These are phyloP conservation scores for Cyberlindnera sargentensis DNA, from an alignment of 805 yeast species.

Conservation along the genomic window DNA sequence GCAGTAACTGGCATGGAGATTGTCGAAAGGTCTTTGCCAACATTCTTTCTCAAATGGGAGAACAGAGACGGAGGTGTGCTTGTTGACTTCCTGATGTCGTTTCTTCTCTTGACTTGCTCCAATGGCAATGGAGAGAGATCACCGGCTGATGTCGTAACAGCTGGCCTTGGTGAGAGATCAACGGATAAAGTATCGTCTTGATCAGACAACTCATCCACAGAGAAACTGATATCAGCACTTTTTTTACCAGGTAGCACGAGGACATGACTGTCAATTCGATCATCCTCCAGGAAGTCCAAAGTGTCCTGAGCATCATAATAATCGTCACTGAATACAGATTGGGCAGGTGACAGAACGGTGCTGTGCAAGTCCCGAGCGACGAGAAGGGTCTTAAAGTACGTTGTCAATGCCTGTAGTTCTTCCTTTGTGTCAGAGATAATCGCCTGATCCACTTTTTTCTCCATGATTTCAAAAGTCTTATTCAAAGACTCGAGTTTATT, in stretches of 20 bases:
- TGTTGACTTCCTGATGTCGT: constrained; percentile 48
- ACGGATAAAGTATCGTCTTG: constrained; percentile 14
- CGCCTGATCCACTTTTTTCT: not conserved
- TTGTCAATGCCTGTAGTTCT: constrained; percentile 4
- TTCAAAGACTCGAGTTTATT: too few relatives aligned
- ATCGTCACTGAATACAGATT: constrained; percentile 37
- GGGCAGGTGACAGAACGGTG: constrained; percentile 11
- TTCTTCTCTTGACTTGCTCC: constrained; percentile 39
- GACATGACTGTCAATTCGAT: constrained; percentile 14
- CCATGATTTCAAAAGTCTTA: too few relatives aligned
- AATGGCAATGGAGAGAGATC: constrained; percentile 67
- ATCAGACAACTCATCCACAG: constrained; percentile 22
- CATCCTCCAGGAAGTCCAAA: constrained; percentile 31
- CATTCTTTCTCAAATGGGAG: constrained; percentile 76
- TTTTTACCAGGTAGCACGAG: constrained; percentile 15
- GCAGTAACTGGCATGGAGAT: constrained; percentile 91
- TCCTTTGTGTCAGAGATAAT: not conserved
- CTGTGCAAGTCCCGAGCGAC: constrained; percentile 1
- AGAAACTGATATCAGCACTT: constrained; percentile 3
- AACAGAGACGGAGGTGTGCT: constrained; percentile 78
- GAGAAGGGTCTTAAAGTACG: constrained; percentile 8
- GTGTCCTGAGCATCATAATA: constrained; percentile 55
- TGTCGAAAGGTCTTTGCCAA: constrained; percentile 82
- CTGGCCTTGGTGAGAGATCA: constrained; percentile 1
- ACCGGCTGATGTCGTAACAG: not conserved